These are phyloP conservation scores for Auricularia cornea DNA, from an alignment of 768 basidiomycete genomes.

Conservation along the genomic window DNA sequence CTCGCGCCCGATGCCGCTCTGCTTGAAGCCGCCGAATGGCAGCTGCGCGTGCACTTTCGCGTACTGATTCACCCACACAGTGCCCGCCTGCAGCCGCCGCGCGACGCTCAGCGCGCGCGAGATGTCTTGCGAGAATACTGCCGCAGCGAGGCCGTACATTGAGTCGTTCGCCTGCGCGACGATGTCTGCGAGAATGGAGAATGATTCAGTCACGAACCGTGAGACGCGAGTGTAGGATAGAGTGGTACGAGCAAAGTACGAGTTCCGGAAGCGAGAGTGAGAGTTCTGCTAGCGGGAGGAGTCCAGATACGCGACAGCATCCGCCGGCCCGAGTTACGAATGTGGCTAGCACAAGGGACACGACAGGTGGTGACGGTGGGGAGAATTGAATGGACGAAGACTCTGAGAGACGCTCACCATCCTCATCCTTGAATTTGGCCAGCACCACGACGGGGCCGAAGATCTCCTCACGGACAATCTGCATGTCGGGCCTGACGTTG, in stretches of 20 bases:
- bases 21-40: constrained; percentile 94
- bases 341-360: too few species aligned
- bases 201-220: too few species aligned
- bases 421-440: constrained; percentile 63
- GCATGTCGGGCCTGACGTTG: constrained; percentile 73
- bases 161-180: constrained; percentile 65
- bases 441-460: constrained; percentile 76
- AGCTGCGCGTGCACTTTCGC: constrained; percentile 76
- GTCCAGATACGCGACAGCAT: too few species aligned
- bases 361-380: neutral
- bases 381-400: neutral
- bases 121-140: constrained; percentile 77
- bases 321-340: too few species aligned
- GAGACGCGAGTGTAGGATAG: neutral
- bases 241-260: neutral
- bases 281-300: too few species aligned
- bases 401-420: constrained; percentile 17
- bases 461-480: constrained; percentile 72
- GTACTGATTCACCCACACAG: constrained; percentile 67
- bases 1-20: constrained; percentile 82
- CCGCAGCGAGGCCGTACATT: constrained; percentile 77
- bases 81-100: constrained; percentile 67
- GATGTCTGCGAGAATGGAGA: constrained; percentile 4
- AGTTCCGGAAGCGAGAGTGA: too few species aligned
- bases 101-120: constrained; percentile 64